These are phyloP conservation scores for Aspergillus pseudoterreus DNA, from an alignment of 2,329 filamentous ascomycete genomes.

Conservation along the genomic window DNA sequence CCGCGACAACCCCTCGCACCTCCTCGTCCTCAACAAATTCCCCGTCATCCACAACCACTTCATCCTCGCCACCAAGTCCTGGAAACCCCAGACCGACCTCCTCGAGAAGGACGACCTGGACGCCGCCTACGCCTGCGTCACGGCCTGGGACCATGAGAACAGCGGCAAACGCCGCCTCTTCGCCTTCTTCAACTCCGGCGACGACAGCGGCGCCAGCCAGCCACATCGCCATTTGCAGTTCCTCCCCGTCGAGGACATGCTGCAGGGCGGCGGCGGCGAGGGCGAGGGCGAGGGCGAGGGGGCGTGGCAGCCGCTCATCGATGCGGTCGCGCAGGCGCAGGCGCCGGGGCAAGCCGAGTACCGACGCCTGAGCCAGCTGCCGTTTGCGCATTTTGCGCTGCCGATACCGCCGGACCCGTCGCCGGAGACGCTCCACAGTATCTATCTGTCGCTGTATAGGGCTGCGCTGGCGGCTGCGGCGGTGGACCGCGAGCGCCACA, in stretches of 20 bases:
- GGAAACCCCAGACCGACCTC: conserved; percentile 42
- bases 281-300: conserved; percentile 7
- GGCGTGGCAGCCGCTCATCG: conserved; percentile 50
- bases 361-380: conserved; percentile 34
- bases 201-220: conserved; percentile 47
- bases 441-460: conserved; percentile 43
- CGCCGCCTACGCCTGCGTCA: conserved; percentile 40
- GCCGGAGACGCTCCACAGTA: conserved; percentile 30
- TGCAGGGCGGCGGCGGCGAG: conserved; percentile 20
- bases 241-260: conserved; percentile 45
- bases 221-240: conserved; percentile 48
- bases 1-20: conserved; percentile 31
- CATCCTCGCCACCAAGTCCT: conserved; percentile 45
- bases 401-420: conserved; percentile 40
- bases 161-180: conserved; percentile 31
- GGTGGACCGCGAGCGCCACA: conserved; percentile 19
- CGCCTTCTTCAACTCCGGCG: conserved; percentile 50
- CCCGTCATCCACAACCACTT: conserved; percentile 49
- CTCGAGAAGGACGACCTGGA: conserved; percentile 42
- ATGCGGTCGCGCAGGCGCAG: conserved; percentile 21
- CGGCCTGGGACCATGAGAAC: conserved; percentile 32
- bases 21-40: conserved; percentile 47
- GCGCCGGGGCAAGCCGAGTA: conserved; percentile 16
- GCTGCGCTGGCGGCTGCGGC: conserved; percentile 29
- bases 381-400: conserved; percentile 49